These are phyloP conservation scores for Litchi chinensis DNA, from an alignment of 345 rosid species.

Conservation along the genomic window DNA sequence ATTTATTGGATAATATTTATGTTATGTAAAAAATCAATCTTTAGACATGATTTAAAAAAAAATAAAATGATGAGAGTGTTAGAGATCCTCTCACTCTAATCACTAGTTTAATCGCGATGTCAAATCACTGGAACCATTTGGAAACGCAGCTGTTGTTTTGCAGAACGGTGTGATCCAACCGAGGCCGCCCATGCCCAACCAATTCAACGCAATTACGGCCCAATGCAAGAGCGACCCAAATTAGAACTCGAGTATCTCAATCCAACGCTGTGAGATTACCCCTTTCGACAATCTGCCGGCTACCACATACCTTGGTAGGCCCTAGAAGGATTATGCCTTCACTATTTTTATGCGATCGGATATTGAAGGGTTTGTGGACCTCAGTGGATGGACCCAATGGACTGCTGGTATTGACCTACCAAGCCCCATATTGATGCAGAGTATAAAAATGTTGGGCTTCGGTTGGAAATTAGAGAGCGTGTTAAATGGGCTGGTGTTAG, in stretches of 20 bases:
- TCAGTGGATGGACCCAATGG: slow-evolving; percentile 41
- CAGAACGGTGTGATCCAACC: slow-evolving; percentile 29
- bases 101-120: slow-evolving; percentile 32
- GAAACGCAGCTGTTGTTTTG: slow-evolving; percentile 32
- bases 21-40: too few species aligned
- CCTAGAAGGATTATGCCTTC: slow-evolving; percentile 45
- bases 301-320: slow-evolving; percentile 40
- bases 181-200: slow-evolving; percentile 26
- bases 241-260: slow-evolving; percentile 32
- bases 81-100: slow-evolving; percentile 1
- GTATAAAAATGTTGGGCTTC: slow-evolving; percentile 38
- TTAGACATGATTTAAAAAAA: too few species aligned
- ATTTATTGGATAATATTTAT: too few species aligned
- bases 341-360: slow-evolving; percentile 32
- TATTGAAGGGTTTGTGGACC: slow-evolving; percentile 33
- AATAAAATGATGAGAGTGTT: too few species aligned
- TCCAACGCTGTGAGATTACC: slow-evolving; percentile 30
- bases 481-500: slow-evolving; percentile 40
- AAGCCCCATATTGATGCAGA: slow-evolving; percentile 30
- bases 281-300: slow-evolving; percentile 19
- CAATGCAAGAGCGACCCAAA: slow-evolving; percentile 36
- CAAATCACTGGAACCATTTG: slow-evolving; percentile 30
- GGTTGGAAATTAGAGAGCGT: slow-evolving; percentile 20
- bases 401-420: slow-evolving; percentile 19
- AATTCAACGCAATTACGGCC: slow-evolving; percentile 31